These are phyloP conservation scores for Globisporangium splendens DNA, from an alignment of 352 stramenopile genomes.

Conservation along the genomic window DNA sequence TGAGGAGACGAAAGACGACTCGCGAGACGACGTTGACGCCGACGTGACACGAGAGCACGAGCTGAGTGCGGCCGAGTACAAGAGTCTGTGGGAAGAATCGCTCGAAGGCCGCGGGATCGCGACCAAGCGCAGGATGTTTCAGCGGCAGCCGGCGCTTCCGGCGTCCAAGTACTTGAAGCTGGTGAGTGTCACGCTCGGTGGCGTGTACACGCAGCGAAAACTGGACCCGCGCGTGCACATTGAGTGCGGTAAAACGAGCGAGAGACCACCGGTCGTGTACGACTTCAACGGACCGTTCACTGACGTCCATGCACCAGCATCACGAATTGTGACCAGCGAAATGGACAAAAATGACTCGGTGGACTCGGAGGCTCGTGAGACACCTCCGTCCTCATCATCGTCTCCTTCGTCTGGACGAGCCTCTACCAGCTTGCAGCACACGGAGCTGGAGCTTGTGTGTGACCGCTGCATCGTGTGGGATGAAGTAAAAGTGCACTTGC, in stretches of 20 bases:
- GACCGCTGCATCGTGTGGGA: conserved; percentile 53
- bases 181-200: conserved; percentile 34
- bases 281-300: conserved; percentile 23
- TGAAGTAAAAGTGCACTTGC: conserved; percentile 54
- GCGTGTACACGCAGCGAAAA: conserved; percentile 43
- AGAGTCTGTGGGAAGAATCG: conserved; percentile 40
- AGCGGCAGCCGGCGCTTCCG: conserved; percentile 27
- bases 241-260: conserved; percentile 31
- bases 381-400: background rate
- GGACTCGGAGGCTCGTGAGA: conserved; percentile 4
- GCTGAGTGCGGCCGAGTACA: conserved; percentile 37
- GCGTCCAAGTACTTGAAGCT: conserved; percentile 32
- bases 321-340: background rate
- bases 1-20: conserved; percentile 11
- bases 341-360: conserved; percentile 1
- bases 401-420: background rate
- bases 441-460: conserved; percentile 41
- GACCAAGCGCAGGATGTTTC: conserved; percentile 14
- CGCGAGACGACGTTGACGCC: background rate
- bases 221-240: conserved; percentile 52
- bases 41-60: conserved; percentile 20
- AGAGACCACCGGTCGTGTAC: conserved; percentile 13
- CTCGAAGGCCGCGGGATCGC: conserved; percentile 30
- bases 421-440: background rate
- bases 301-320: background rate